Base-by-base conservation (phyloP, 2,329 filamentous ascomycete genomes). In the Blastomyces parvus region DNA sequence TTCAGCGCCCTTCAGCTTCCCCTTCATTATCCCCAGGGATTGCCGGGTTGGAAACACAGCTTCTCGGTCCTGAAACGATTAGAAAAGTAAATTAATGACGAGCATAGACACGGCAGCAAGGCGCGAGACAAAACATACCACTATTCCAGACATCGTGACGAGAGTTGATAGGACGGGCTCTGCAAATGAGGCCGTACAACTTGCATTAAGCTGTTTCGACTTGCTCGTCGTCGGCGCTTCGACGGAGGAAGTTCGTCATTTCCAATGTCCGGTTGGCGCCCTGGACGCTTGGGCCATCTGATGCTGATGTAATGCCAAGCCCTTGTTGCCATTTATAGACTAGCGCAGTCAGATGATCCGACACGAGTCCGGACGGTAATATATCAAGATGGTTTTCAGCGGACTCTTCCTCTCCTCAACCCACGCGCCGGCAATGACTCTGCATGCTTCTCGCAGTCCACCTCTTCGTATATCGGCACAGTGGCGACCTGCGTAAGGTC, bases 1-100 rank as follows among this genome's bases (percentile, higher is more conserved):
- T 77, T 93, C 88, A 63, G 89, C 89, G 66, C 89, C 93, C 82
- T 97, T 97, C 74, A 99, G 86, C 83, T 99, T 99, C 69, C 88
- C 86, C 80, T 97, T 97, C 93, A 99, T 99, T 74, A 95, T 79
- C 68, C 91, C 92, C 79, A 99, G 83, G 76, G 91, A 96, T 82
- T 99, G 94, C 73, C 94, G 90, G 74, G 94, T 99, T 72, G 94
- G 90, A 80, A 99, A 99, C 79, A 99, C 93, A 73, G 92, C 84
- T 80, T 99, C 94, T 77, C 94, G 87, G 77, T 93, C 91, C 92
- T 96, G 76, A 63, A 71, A 65, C 66, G 68, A 67, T 61, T 44
- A n/a, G 17, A 63, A 64, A 62, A 66, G 67, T 13, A 63, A 66
- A 67, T 25, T 22, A 63, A 64, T 27, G 66, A 67, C 69, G 42